These are phyloP conservation scores for Sphaceloma murrayae DNA, from an alignment of 2,329 filamentous ascomycete genomes.

Conservation along the genomic window DNA sequence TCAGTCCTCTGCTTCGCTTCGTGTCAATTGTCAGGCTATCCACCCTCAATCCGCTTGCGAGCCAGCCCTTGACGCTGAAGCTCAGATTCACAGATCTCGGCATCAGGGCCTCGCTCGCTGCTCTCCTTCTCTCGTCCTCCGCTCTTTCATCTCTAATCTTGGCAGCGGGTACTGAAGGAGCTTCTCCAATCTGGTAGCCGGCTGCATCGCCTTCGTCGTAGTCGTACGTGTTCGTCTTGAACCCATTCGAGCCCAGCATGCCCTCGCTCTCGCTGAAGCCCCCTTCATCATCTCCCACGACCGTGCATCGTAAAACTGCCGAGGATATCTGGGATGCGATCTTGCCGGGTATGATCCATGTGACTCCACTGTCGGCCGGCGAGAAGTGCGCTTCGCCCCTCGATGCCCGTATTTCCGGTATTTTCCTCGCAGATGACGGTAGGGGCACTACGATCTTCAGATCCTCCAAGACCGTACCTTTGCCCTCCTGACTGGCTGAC, in stretches of 20 bases:
- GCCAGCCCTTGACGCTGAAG: slow-evolving; percentile 51
- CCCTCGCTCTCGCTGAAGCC: slow-evolving; percentile 33
- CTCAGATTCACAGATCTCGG: slow-evolving; percentile 38
- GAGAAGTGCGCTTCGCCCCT: slow-evolving; percentile 77
- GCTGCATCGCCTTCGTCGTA: slow-evolving; percentile 28
- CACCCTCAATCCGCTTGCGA: slow-evolving; percentile 55
- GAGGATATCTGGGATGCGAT: slow-evolving; percentile 49
- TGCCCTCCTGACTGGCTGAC: slow-evolving; percentile 22
- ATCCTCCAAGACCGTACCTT: slow-evolving; percentile 53
- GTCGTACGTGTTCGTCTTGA: slow-evolving; percentile 35
- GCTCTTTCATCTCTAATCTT: slow-evolving; percentile 17
- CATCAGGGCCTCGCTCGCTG: slow-evolving; percentile 41
- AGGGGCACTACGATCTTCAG: slow-evolving; percentile 70
- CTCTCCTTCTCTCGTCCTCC: slow-evolving; percentile 44
- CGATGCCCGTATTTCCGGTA: slow-evolving; percentile 71
- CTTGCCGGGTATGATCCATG: slow-evolving; percentile 75
- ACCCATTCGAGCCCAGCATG: slow-evolving; percentile 27
- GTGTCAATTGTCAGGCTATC: slow-evolving; percentile 54
- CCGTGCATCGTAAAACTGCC: slow-evolving; percentile 62
- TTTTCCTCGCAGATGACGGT: slow-evolving; percentile 58
- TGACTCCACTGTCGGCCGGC: slow-evolving; percentile 59
- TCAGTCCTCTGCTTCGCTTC: slow-evolving; percentile 76
- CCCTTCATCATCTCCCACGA: slow-evolving; percentile 53
- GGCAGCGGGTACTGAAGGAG: neutral
- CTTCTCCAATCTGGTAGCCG: slow-evolving; percentile 16